Evolutionary conservation across 2,329 filamentous ascomycete genomes (phyloP), one percentile per base, ranked within the genome.

Genomic region (Aspergillus unguis): DNA sequence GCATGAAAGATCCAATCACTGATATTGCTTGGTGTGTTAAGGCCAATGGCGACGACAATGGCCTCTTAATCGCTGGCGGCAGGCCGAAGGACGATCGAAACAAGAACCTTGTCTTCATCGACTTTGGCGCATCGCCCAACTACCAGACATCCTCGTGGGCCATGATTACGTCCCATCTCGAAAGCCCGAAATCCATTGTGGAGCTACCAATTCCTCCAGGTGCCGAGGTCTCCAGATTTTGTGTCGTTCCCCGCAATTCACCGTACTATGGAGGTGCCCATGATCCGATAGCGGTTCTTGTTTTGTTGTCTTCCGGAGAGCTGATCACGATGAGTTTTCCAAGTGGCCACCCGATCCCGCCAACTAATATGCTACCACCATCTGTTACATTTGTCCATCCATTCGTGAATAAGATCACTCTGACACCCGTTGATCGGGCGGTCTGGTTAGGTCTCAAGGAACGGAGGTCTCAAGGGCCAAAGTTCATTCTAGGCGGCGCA

Each of bases 131-230:
- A 44, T 96, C 92, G 5, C 94, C 94, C 1, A 85, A 90, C 45
- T 97, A 96, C 72, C 85, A 90, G 33, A 97, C 94, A 4, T 92
- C 92, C 7, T 85, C 89, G 3, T 97, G 92, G 90, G 89, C 95
- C 65, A 72, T 87, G 0, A 80, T 99, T 1, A 79, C 85, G 0
- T 83, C 85, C 38, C 90, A 96, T 70, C 88, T 95, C 62, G 83
- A 86, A 56, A 85, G 84, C n/a, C 81, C 83, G 5, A 95, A 90
- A 66, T 79, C 83, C 17, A 83, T 87, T 54, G 80, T 84, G 42
- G 80, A 87, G 8, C 76, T 99, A 3, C 82, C 86, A 6, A 88
- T 88, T 0, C 94, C 94, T 0, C 80, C 84, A 0, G 89, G 88
- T 40, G 85, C 89, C 0, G 85, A 90, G 57, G 84, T 95, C 1